phyloP scores from a whole-genome alignment of 2,329 filamentous ascomycete genomes.

The Fusarium staphyleae region DNA sequence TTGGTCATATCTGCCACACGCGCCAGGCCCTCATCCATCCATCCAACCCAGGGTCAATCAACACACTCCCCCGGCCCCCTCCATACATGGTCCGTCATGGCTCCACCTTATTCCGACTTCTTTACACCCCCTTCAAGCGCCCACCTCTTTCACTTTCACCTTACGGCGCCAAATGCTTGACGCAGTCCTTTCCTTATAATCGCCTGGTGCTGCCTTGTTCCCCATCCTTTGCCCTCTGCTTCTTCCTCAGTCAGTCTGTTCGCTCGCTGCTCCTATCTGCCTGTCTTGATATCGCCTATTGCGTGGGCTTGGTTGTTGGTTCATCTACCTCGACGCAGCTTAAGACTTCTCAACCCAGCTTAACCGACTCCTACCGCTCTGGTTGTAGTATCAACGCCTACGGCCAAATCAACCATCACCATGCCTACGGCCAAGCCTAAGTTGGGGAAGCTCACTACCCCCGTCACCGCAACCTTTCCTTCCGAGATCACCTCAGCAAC shows the following conservation, averaged over 20 bases:
- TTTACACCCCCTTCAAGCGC: constrained; percentile 40
- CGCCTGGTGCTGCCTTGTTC: constrained; percentile 36
- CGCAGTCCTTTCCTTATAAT: constrained; percentile 41
- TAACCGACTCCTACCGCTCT: constrained; percentile 15
- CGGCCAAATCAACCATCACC: constrained; percentile 39
- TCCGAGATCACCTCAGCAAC: constrained; percentile 69
- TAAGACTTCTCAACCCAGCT: constrained; percentile 23
- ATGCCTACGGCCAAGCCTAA: constrained; percentile 65
- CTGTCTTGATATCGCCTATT: constrained; percentile 29
- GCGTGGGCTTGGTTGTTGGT: constrained; percentile 37
- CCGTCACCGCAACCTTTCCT: constrained; percentile 68
- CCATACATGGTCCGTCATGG: constrained; percentile 29
- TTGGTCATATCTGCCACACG: constrained; percentile 31
- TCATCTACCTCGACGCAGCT: constrained; percentile 25
- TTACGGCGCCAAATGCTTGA: constrained; percentile 42
- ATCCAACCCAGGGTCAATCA: constrained; percentile 23
- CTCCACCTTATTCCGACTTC: constrained; percentile 33
- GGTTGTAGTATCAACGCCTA: constrained; percentile 3
- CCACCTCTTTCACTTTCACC: constrained; percentile 37
- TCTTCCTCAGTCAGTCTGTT: constrained; percentile 41
- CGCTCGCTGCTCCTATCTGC: constrained; percentile 38
- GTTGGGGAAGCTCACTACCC: constrained; percentile 68
- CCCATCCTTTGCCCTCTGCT: constrained; percentile 27
- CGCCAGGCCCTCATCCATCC: constrained; percentile 34
- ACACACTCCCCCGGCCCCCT: constrained; percentile 24